These are phyloP conservation scores for Mycosphaerella arachidis DNA, from an alignment of 2,329 filamentous ascomycete species.

Conservation along the genomic window DNA sequence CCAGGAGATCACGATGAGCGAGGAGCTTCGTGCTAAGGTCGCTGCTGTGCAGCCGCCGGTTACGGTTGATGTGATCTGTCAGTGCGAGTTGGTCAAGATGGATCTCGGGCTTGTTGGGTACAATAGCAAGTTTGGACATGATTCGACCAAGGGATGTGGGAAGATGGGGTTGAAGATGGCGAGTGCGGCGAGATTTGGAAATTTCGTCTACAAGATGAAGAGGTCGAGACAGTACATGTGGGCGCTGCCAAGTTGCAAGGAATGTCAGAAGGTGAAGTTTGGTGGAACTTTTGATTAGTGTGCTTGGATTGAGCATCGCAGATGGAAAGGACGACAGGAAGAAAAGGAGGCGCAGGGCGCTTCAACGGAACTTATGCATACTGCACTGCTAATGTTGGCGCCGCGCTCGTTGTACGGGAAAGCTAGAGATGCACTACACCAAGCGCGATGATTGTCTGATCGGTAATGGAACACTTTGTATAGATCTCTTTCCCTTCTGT, in stretches of 20 bases:
- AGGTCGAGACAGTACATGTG: conserved; percentile 14
- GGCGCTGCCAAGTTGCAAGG: conserved; percentile 7
- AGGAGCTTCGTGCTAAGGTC: neutral
- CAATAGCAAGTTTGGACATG: neutral
- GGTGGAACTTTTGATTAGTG: conserved; percentile 7
- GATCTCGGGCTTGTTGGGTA: neutral
- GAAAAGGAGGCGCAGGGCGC: too few species aligned
- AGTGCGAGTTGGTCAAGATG: conserved; percentile 8
- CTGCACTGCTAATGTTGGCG: too few species aligned
- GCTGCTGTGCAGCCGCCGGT: neutral
- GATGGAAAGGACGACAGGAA: too few species aligned
- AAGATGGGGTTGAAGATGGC: conserved; percentile 4
- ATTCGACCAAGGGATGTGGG: neutral
- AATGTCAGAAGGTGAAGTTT: conserved; percentile 6
- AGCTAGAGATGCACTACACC: too few species aligned
- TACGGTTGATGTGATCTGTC: conserved; percentile 5
- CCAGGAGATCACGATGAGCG: neutral
- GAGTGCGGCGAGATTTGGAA: conserved; percentile 10
- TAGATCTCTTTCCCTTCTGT: too few species aligned
- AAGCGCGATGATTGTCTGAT: too few species aligned
- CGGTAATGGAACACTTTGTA: too few species aligned
- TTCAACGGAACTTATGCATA: too few species aligned
- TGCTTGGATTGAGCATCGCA: neutral
- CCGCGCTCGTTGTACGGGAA: too few species aligned
- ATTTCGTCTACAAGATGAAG: conserved; percentile 13